A percentile compares a stretch with the other conserved stretches of the same genome.
phyloP scores from a whole-genome alignment of 2,329 filamentous ascomycete genomes.

The Diaporthe citrichinensis region DNA sequence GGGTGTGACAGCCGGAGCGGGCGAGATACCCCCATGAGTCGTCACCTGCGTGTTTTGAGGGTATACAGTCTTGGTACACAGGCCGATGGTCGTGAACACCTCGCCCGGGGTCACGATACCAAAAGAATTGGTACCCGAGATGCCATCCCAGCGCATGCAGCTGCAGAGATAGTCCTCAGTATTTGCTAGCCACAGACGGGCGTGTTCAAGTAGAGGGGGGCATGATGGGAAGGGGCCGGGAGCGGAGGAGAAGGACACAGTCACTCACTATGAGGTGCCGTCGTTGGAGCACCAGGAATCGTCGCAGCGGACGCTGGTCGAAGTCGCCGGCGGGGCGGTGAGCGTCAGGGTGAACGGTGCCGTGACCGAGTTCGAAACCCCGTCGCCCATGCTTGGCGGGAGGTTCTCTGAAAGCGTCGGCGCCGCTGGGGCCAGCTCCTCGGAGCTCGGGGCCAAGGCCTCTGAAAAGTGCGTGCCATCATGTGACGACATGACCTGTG shows the following conservation, averaged over 20 bases:
- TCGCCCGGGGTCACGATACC: not conserved
- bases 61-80: not conserved
- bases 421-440: not conserved
- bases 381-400: not conserved
- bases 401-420: not conserved
- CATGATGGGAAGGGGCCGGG: no score
- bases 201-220: not conserved
- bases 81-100: not conserved
- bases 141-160: slow-evolving; percentile 20
- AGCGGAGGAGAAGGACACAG: not conserved
- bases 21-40: not conserved
- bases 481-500: not conserved
- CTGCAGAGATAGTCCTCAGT: not conserved
- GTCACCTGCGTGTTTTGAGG: no score
- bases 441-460: not conserved
- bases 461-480: not conserved
- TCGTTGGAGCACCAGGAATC: slow-evolving; percentile 8
- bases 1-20: not conserved
- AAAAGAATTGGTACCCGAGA: not conserved
- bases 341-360: not conserved
- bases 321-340: not conserved
- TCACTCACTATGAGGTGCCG: slow-evolving; percentile 26
- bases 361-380: not conserved
- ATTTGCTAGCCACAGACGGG: not conserved
- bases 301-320: not conserved